These are phyloP conservation scores for Cladosporium colombiae DNA, from an alignment of 2,329 filamentous ascomycete genomes.

Conservation along the genomic window DNA sequence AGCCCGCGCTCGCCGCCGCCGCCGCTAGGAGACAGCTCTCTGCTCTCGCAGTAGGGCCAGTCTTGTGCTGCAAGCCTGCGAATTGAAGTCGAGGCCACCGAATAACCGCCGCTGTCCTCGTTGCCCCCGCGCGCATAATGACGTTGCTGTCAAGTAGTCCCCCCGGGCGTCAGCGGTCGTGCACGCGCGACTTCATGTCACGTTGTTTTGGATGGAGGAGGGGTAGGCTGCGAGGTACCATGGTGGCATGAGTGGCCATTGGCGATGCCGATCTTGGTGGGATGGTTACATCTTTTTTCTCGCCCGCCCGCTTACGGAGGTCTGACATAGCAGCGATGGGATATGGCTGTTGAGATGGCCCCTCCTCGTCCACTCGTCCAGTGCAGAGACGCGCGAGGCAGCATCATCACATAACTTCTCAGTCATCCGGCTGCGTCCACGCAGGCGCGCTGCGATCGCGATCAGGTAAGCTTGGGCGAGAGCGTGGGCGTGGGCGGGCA, in stretches of 20 bases:
- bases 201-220: conserved; percentile 6
- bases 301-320: background rate
- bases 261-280: conserved; percentile 9
- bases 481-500: conserved; percentile 5
- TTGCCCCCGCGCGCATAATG: conserved; percentile 11
- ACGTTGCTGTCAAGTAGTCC: background rate
- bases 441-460: conserved; percentile 1
- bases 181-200: background rate
- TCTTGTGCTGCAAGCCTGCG: background rate
- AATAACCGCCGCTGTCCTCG: conserved; percentile 1
- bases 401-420: conserved; percentile 13
- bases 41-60: background rate
- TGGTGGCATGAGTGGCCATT: background rate
- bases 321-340: background rate
- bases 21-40: background rate
- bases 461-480: conserved; percentile 20
- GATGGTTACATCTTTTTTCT: background rate
- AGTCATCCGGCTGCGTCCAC: conserved; percentile 11
- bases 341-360: background rate
- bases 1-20: background rate
- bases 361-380: too few species aligned
- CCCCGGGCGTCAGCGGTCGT: background rate
- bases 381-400: too few species aligned
- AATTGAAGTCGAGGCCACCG: background rate
- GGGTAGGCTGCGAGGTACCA: conserved; percentile 1